These are phyloP conservation scores for Beauveria scarabaeidicola DNA, from an alignment of 2,329 filamentous ascomycete genomes.

Conservation along the genomic window DNA sequence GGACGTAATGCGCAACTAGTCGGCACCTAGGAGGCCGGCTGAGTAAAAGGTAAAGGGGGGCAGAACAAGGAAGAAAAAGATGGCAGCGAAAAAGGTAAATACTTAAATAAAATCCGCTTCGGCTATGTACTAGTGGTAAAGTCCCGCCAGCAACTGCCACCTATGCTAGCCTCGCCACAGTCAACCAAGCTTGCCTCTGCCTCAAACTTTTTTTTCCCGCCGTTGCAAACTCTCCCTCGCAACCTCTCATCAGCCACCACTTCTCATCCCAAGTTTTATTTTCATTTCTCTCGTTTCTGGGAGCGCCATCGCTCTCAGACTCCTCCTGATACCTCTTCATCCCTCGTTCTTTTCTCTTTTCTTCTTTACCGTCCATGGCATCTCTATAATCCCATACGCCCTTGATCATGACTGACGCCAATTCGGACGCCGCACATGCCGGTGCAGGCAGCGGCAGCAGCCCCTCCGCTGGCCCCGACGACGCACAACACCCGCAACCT, in stretches of 20 bases:
- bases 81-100: background rate
- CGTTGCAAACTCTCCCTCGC: background rate
- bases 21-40: too few relatives aligned
- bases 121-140: background rate
- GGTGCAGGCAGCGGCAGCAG: background rate
- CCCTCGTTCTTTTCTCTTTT: background rate
- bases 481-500: constrained; percentile 16
- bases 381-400: background rate
- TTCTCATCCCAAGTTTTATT: background rate
- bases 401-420: constrained; percentile 11
- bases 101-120: background rate
- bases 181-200: background rate
- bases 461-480: constrained; percentile 8
- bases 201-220: constrained; percentile 2
- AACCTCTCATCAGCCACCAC: background rate
- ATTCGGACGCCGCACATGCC: constrained; percentile 4
- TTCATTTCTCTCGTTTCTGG: background rate
- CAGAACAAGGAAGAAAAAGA: background rate
- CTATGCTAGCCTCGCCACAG: background rate
- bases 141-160: background rate
- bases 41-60: too few relatives aligned
- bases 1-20: too few relatives aligned
- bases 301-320: background rate
- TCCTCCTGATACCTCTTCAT: background rate
- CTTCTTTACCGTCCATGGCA: background rate